Evolutionary conservation across 2,329 filamentous ascomycete genomes (phyloP), one percentile per base, ranked within the genome.

Genomic region (Bimuria novae-zelandiae): DNA sequence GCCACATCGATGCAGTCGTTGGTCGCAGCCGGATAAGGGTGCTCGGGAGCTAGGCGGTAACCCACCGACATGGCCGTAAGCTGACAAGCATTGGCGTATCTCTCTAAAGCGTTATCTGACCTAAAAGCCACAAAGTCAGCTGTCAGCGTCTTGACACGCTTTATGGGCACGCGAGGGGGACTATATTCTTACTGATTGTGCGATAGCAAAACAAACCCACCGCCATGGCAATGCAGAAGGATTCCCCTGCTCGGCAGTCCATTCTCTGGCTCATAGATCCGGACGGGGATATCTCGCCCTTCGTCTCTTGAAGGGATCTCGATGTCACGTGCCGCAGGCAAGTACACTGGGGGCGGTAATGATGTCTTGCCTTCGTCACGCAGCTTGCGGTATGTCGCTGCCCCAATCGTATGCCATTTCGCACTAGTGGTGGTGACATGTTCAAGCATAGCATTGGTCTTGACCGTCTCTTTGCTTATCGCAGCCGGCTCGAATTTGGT

Each of bases 41-140:
- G 54, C 63, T 87, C 83, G 0, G 84, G 84, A 0, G 83, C 83
- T 16, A 84, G 77, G 23, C 84, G 76, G 64, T 87, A 87, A 1
- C 83, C 84, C 6, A 85, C 77, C 0, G 79, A 82, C 11, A 86
- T 67, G 14, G 81, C 78, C 0, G 78, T 78, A 2, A 84, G 52
- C 32, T 79, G 71, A 41, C 73, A 77, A 23, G 71, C 67, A 56
- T 84, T 76, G 41, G 82, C 81, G 66, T 81, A 78, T 56, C 73
- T 73, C 48, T 80, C 75, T 10, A 85, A n/a, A n/a, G n/a, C n/a
- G n/a, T n/a, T n/a, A n/a, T n/a, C n/a, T n/a, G n/a, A n/a, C n/a
- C n/a, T n/a, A n/a, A n/a, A n/a, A n/a, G n/a, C n/a, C n/a, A n/a
- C n/a, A n/a, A n/a, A n/a, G n/a, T n/a, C n/a, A n/a, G n/a, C n/a